phyloP scores from a whole-genome alignment of 2,329 filamentous ascomycete genomes.

The Penicillium sp. region DNA sequence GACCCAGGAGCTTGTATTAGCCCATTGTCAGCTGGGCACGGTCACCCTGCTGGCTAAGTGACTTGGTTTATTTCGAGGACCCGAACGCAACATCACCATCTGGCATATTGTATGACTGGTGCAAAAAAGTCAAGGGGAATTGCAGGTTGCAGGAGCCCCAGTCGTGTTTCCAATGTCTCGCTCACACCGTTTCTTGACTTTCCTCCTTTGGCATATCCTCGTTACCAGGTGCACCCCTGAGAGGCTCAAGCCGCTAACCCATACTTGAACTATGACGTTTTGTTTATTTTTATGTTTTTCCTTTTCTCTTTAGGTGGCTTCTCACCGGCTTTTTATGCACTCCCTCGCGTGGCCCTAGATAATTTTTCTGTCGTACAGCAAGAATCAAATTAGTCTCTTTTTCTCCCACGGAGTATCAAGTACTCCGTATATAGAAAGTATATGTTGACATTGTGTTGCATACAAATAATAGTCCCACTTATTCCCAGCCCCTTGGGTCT shows the following conservation, averaged over 20 bases:
- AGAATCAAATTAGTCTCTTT: conserved; percentile 8
- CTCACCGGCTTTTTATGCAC: conserved; percentile 19
- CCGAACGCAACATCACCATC: neutral
- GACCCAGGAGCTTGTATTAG: conserved; percentile 1
- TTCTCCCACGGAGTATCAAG: neutral
- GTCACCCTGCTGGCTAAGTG: neutral
- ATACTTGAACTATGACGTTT: conserved; percentile 6
- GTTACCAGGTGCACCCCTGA: conserved; percentile 2
- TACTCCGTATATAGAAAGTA: neutral
- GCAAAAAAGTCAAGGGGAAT: neutral
- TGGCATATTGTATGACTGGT: neutral
- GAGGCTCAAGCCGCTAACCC: conserved; percentile 5
- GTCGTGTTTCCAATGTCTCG: conserved; percentile 6
- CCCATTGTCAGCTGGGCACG: neutral
- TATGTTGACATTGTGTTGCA: neutral
- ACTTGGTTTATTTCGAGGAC: neutral
- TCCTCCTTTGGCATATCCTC: conserved; percentile 4
- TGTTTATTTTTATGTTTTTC: neutral
- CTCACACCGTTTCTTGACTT: conserved; percentile 9
- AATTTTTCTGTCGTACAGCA: conserved; percentile 14
- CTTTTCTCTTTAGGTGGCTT: neutral
- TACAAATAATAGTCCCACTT: conserved; percentile 19
- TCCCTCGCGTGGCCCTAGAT: conserved; percentile 17
- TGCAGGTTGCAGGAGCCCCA: conserved; percentile 3
- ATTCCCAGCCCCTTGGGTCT: conserved; percentile 18